Evolutionary conservation across 805 yeast genomes (phyloP).

Genomic region (Metschnikowia hibisci): DNA sequence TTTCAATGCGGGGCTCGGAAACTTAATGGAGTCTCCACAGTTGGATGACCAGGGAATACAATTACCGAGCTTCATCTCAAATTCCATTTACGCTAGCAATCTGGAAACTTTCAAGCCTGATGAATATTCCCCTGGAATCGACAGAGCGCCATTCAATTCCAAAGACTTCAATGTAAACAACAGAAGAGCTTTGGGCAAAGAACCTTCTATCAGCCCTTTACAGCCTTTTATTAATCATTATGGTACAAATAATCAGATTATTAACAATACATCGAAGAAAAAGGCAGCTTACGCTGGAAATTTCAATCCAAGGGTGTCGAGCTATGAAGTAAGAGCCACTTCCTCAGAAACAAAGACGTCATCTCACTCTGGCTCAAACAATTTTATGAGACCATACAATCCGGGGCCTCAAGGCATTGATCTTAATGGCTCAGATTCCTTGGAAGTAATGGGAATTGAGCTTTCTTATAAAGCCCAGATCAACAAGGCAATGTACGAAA

Average conservation of each 20-base stretch:
- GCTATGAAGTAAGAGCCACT: constrained; percentile 9
- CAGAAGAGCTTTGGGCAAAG: constrained; percentile 8
- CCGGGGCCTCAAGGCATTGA: not conserved
- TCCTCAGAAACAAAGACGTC: constrained; percentile 12
- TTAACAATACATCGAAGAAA: constrained; percentile 7
- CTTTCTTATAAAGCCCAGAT: constrained; percentile 52
- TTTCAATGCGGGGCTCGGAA: not conserved
- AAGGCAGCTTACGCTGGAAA: constrained; percentile 20
- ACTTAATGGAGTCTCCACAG: constrained; percentile 9
- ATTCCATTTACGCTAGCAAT: constrained; percentile 6
- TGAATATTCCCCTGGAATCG: not conserved
- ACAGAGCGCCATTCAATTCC: constrained; percentile 6
- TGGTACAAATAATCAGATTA: constrained; percentile 6
- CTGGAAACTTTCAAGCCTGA: not conserved
- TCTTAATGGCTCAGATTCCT: constrained; percentile 4
- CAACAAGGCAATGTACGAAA: constrained; percentile 33
- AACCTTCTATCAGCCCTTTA: constrained; percentile 4
- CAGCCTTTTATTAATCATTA: constrained; percentile 6
- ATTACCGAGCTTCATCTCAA: constrained; percentile 18
- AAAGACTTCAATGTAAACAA: constrained; percentile 10
- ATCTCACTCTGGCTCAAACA: constrained; percentile 3
- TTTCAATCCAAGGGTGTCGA: constrained; percentile 21
- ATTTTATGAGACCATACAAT: not conserved
- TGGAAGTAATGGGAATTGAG: constrained; percentile 45
- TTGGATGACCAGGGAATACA: constrained; percentile 14